phyloP scores from a whole-genome alignment of 805 yeast genomes.

The Kockiozyma suomiensis region DNA sequence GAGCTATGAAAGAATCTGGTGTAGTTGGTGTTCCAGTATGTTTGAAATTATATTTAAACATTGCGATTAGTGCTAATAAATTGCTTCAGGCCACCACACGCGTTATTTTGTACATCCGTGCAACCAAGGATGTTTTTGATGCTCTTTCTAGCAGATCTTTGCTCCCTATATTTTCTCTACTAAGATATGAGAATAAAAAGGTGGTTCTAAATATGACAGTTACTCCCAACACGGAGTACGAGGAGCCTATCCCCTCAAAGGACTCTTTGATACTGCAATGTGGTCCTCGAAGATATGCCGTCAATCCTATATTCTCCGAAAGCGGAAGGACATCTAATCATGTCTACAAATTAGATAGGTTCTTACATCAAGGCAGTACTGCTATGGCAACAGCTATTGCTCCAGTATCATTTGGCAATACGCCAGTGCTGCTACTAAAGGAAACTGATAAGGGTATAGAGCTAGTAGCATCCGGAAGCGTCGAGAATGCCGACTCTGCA shows the following conservation, averaged over 20 bases:
- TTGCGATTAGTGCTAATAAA: conserved; percentile 43
- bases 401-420: conserved; percentile 75
- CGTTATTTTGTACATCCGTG: conserved; percentile 59
- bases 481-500: conserved; percentile 80
- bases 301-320: conserved; percentile 81
- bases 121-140: conserved; percentile 55
- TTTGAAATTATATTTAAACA: no score
- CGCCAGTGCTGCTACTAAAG: conserved; percentile 84
- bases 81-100: conserved; percentile 63
- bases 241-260: conserved; percentile 80
- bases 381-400: conserved; percentile 84
- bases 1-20: conserved; percentile 61
- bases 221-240: conserved; percentile 87
- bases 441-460: conserved; percentile 45
- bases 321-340: conserved; percentile 75
- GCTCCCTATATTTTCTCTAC: conserved; percentile 69
- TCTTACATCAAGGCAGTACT: conserved; percentile 72
- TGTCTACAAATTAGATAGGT: conserved; percentile 84
- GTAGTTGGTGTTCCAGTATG: conserved; percentile 37
- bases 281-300: conserved; percentile 85
- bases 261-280: conserved; percentile 83
- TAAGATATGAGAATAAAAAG: conserved; percentile 83
- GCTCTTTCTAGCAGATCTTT: conserved; percentile 57
- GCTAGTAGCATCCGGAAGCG: conserved; percentile 86
- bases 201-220: conserved; percentile 81